A percentile compares a stretch with the other conserved stretches of the same genome.
These are phyloP conservation scores for Phytophthora foliorum DNA, from an alignment of 352 stramenopile genomes.

Conservation along the genomic window DNA sequence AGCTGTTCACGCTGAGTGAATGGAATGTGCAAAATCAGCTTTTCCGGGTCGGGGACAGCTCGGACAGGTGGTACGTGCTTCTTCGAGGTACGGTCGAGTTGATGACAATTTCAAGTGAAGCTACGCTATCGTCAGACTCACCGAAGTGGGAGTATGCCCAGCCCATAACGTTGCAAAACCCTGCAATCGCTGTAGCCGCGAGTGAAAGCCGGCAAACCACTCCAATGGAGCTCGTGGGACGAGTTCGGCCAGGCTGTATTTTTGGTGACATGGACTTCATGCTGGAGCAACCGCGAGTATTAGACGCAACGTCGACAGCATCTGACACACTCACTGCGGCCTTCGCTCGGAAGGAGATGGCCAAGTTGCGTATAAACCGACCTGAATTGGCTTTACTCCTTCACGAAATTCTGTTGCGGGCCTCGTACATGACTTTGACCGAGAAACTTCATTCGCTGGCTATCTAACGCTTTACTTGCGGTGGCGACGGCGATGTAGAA, in stretches of 20 bases:
- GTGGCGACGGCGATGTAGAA: slow-evolving; percentile 61
- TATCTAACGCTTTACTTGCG: slow-evolving; percentile 36
- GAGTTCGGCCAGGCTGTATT: slow-evolving; percentile 64
- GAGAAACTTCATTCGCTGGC: slow-evolving; percentile 45
- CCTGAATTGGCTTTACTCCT: slow-evolving; percentile 57
- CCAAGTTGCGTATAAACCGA: slow-evolving; percentile 28
- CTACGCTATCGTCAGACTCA: slow-evolving; percentile 25
- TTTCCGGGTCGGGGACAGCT: slow-evolving; percentile 52
- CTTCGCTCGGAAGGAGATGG: slow-evolving; percentile 49
- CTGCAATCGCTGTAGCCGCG: neutral
- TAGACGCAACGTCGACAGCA: slow-evolving; percentile 55
- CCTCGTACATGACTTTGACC: slow-evolving; percentile 66
- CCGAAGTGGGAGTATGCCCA: slow-evolving; percentile 25
- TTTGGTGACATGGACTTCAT: slow-evolving; percentile 80
- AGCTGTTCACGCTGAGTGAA: slow-evolving; percentile 45
- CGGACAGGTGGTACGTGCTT: slow-evolving; percentile 61
- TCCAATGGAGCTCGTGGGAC: slow-evolving; percentile 55
- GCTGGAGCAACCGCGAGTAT: slow-evolving; percentile 54
- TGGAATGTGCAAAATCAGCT: slow-evolving; percentile 44
- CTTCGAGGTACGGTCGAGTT: slow-evolving; percentile 62
- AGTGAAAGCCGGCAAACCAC: slow-evolving; percentile 7
- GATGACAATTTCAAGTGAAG: slow-evolving; percentile 33
- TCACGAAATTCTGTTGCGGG: slow-evolving; percentile 64
- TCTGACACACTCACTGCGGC: slow-evolving; percentile 49
- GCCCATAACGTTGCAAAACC: slow-evolving; percentile 7